Conservation (phyloP, 768 basidiomycete genomes). For the Kwoniella mangroviensis region DNA sequence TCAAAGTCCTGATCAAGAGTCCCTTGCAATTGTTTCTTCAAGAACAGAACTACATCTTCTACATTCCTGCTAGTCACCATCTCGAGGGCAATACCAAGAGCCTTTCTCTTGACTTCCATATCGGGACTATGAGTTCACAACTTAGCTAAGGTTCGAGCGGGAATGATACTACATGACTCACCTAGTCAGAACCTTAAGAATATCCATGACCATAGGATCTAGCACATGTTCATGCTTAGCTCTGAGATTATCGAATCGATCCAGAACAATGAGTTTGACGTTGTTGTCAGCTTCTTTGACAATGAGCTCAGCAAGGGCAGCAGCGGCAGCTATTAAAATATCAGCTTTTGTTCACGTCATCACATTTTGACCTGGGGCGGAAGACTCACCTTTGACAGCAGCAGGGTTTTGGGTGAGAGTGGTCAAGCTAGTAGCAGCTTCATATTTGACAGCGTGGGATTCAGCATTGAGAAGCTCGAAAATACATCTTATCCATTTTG, state of each 20-base stretch:
- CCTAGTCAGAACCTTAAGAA: constrained; percentile 87
- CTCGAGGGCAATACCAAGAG: constrained; percentile 82
- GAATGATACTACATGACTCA: constrained; percentile 49
- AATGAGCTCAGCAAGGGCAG: constrained; percentile 82
- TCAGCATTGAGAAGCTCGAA: constrained; percentile 87
- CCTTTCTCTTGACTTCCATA: constrained; percentile 94
- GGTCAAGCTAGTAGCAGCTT: constrained; percentile 93
- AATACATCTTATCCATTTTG: constrained; percentile 92
- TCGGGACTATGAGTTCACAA: constrained; percentile 67
- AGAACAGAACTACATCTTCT: constrained; percentile 91
- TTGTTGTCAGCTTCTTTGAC: constrained; percentile 98
- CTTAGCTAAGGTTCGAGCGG: neutral
- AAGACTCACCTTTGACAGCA: constrained; percentile 80
- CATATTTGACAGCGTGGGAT: constrained; percentile 94
- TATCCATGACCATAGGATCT: constrained; percentile 91
- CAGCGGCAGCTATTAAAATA: constrained; percentile 72
- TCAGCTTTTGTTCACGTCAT: neutral
- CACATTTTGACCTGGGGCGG: too few species aligned
- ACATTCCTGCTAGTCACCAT: constrained; percentile 94
- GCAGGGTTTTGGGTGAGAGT: constrained; percentile 92
- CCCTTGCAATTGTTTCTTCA: constrained; percentile 95
- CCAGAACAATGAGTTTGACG: constrained; percentile 94
- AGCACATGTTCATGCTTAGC: constrained; percentile 81
- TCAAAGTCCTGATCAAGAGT: constrained; percentile 91
- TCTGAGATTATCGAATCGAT: constrained; percentile 80